Evolutionary conservation across 2,329 filamentous ascomycete species (phyloP).

Genomic region (Trichoderma lentiforme): DNA sequence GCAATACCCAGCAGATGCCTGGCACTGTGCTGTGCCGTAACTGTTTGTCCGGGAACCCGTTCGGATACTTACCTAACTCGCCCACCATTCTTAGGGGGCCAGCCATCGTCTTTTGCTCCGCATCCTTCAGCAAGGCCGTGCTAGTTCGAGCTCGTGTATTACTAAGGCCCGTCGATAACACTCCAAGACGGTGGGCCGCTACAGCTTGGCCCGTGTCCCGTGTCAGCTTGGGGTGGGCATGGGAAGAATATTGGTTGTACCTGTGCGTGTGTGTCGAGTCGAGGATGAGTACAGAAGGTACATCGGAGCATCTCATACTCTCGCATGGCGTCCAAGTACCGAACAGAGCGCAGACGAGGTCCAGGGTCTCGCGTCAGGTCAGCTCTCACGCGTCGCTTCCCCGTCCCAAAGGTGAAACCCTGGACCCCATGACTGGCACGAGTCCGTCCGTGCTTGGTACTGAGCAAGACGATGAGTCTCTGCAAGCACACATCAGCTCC

Average conservation of each 20-base stretch:
- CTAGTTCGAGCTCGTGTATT: background rate
- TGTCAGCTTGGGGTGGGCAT: conserved; percentile 7
- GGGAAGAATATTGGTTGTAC: background rate
- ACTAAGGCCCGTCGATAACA: background rate
- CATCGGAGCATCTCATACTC: background rate
- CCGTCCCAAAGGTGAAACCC: conserved; percentile 1
- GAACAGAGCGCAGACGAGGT: background rate
- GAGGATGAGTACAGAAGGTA: background rate
- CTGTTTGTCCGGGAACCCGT: background rate
- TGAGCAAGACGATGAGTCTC: no score
- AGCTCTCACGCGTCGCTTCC: conserved; percentile 11
- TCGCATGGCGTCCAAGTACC: background rate
- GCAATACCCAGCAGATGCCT: background rate
- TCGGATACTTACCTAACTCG: background rate
- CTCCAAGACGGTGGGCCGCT: background rate
- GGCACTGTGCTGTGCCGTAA: background rate
- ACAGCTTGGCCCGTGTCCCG: background rate
- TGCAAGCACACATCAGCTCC: no score
- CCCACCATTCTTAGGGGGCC: background rate
- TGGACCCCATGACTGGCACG: conserved; percentile 5
- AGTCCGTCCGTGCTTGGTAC: background rate
- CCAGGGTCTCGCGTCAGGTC: conserved; percentile 14
- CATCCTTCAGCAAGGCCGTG: background rate
- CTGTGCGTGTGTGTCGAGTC: background rate
- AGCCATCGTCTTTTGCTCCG: background rate